These are phyloP conservation scores for Vigna angularis DNA, from an alignment of 306 rosid species.

Conservation along the genomic window DNA sequence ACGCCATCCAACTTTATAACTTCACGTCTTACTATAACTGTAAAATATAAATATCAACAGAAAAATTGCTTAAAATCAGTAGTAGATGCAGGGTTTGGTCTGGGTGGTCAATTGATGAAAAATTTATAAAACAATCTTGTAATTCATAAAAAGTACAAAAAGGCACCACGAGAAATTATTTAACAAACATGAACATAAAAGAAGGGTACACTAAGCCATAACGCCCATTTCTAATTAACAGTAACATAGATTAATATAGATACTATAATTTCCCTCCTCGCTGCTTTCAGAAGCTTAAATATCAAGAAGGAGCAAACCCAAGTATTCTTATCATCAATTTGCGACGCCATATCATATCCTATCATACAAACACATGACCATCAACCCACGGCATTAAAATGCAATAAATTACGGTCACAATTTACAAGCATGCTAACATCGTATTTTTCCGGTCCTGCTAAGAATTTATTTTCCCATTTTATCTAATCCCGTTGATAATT, in stretches of 20 bases:
- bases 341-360: not conserved
- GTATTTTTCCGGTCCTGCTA: not conserved
- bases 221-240: not conserved
- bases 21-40: not conserved
- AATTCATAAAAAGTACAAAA: not conserved
- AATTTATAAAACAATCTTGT: not conserved
- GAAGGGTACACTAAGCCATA: not conserved
- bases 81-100: not conserved
- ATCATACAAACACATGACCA: not conserved
- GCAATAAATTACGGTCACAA: not conserved
- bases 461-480: not conserved
- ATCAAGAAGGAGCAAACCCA: conserved; percentile 9
- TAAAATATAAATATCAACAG: not conserved
- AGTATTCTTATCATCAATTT: not conserved
- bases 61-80: not conserved
- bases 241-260: not conserved
- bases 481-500: not conserved
- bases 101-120: not conserved
- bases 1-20: not conserved
- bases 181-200: conserved; percentile 6
- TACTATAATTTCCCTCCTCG: not conserved
- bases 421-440: not conserved
- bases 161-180: conserved; percentile 17
- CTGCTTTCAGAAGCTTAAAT: conserved; percentile 24
- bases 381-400: not conserved